Base-by-base conservation (phyloP, 2,329 filamentous ascomycete genomes). In the Didymella lethalis region DNA sequence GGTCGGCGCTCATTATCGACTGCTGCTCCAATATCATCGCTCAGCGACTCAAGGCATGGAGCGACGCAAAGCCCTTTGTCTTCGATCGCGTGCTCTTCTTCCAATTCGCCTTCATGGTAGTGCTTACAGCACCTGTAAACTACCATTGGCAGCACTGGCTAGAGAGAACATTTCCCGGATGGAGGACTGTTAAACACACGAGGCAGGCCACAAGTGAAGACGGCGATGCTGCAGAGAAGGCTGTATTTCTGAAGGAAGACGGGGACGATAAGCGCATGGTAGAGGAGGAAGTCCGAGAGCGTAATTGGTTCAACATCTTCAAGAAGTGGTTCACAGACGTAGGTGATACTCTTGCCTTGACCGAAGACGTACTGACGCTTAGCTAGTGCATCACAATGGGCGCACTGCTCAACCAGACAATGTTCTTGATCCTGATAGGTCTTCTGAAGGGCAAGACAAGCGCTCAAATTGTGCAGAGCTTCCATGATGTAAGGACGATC, bases 141-240 rank as follows among this genome's bases (percentile, higher is more conserved):
- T 92, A 91, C 73, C 77, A 91, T 68, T 97, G 92, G 93, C 93
- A 96, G 82, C 84, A 88, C 38, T 90, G 85, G 75, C 84, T 97
- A 36, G 93, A 97, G 75, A 79, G 83, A 8, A 80, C 83, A 4
- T 96, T 92, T 70, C 93, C 93, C 0, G 88, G 89, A 0, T 76
- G 72, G 72, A 74, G 67, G 63, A 64, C 63, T 1, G 66, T 69
- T 2, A 70, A 62, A 45, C 63, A 59, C 25, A 65, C 61, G 25
- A 54, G 67, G 26, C 54, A 59, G 26, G 59, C 58, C 3, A 55
- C 57, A 5, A 47, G 3, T 20, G 49, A 56, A n/a, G 55, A 46
- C 3, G 54, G 64, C 25, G 66, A 67, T 28, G 67, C 66, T 25
- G 73, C 71, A 40, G 73, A 75, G 56, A 75, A 74, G 59, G 69